A percentile compares a stretch with the other conserved stretches of the same genome.
Evolutionary conservation across 148 eudicot genomes (phyloP).

Genomic region (Diospyros kaki): DNA sequence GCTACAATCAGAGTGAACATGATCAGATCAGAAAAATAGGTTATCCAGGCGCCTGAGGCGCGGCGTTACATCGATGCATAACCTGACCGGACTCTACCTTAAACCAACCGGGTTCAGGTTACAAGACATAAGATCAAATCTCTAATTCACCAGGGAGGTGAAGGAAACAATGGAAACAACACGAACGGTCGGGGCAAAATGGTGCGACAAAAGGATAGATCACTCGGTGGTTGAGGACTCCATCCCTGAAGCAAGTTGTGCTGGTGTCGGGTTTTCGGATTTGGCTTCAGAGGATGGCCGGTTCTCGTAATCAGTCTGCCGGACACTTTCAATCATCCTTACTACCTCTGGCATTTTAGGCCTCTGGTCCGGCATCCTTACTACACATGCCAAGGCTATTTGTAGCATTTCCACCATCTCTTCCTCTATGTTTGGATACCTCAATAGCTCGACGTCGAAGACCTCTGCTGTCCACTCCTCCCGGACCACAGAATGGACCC

Average conservation of each 20-base stretch:
- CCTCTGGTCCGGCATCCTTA: constrained; percentile 60
- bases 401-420: constrained; percentile 87
- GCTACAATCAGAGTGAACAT: too few relatives aligned
- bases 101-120: constrained; percentile 9
- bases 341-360: constrained; percentile 66
- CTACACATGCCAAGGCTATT: constrained; percentile 69
- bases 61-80: too few relatives aligned
- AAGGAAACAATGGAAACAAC: constrained; percentile 2
- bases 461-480: constrained; percentile 88
- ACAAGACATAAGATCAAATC: not conserved
- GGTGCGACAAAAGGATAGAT: constrained; percentile 2
- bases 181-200: not conserved
- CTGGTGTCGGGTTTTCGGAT: constrained; percentile 18
- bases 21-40: too few relatives aligned
- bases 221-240: constrained; percentile 2
- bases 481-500: constrained; percentile 80
- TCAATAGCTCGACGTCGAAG: constrained; percentile 74
- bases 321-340: constrained; percentile 60
- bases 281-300: constrained; percentile 28
- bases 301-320: constrained; percentile 28
- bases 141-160: constrained; percentile 13
- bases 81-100: not conserved
- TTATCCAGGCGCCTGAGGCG: too few relatives aligned
- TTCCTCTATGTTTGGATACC: constrained; percentile 69
- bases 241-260: constrained; percentile 12